Base-by-base conservation (phyloP, 208 protist species). In the Trypanosoma avium region DNA sequence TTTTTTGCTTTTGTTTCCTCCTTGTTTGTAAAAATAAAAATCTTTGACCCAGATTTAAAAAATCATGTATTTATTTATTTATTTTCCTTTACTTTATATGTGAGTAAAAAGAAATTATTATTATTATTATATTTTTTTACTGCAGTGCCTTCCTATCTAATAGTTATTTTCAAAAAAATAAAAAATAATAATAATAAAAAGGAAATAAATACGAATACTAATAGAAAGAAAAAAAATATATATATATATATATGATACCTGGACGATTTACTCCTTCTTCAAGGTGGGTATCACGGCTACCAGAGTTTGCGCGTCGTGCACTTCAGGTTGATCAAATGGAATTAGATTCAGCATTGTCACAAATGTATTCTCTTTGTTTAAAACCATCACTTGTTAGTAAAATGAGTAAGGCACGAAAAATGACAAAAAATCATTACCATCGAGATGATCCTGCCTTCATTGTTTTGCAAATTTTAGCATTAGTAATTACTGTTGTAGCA, bases 381-480 rank as follows among this genome's bases (percentile, higher is more conserved):
- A 78, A 80, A 19, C 92, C 92, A 6, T 89, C 84, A 0, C 58
- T 91, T n/a, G 90, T 95, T 43, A 89, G 76, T 62, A 92, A 91
- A 68, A 90, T 93, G 84, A 93, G 88, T 63, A 85, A 76, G 30
- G 85, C 86, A 24, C 80, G 89, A 24, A 95, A 92, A 77, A 93
- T 98, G 82, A 98, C 97, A 26, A 99, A 98, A 81, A 97, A 98
- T 56, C 96, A 98, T 61, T 98, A 97, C 82, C 90, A 97, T 33
- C 83, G 97, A 40, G 97, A 99, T 76, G 97, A 98, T 66, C 97
- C 97, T 10, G 97, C 96, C 0, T 98, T 98, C 75, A 61, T 98
- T 26, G 93, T 98, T 45, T 66, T 99, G 24, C 94, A 97, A 36
- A 47, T 97, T 24, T 32, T 85, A 19, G 95, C 97, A 45, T 61